Evolutionary conservation across 2,329 filamentous ascomycete genomes (phyloP), one percentile per base, ranked within the genome.

Genomic region (Cryphonectria carpinicola): DNA sequence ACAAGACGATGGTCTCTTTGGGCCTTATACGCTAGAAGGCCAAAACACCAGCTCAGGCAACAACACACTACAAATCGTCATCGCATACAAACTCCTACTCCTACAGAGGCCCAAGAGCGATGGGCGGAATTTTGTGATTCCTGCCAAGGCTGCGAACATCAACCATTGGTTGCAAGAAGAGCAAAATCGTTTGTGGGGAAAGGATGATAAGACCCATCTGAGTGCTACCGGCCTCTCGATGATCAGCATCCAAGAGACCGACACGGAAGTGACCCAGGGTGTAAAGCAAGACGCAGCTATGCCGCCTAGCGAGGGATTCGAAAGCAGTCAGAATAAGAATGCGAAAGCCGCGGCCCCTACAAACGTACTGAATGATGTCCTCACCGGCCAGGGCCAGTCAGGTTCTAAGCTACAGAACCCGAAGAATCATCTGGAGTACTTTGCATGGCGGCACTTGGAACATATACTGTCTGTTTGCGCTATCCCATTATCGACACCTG

Each of bases 401-500:
- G 25, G 32, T 58, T 3, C 54, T 8, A 58, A 58, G 54, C 54
- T 22, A 25, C 22, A 56, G 11, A 56, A 25, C 28, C 58, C 37
- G 1, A 60, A 14, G 11, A 14, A 17, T 17, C 37, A 28, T n/a
- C 46, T 70, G 14, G 68, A 67, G 22, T 70, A 67, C 17, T 19
- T 70, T 1, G 41, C 43, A 1, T 67, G 68, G 65, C 64, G 68
- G n/a, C 68, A 70, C 28, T 64, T 66, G 69, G n/a, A n/a, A n/a
- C n/a, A n/a, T n/a, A n/a, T n/a, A n/a, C n/a, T n/a, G n/a, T n/a
- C n/a, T n/a, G n/a, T 61, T 1, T 70, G 69, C n/a, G 43, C 32
- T 1, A 4, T 70, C 13, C 69, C 69, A 43, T 22, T 70, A 1
- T 68, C 17, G 5, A 32, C 17, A 0, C 63, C 63, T 46, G 7